phyloP scores from a whole-genome alignment of 1,284 basidiomycete species.

The Leccinum pallidistipes region DNA sequence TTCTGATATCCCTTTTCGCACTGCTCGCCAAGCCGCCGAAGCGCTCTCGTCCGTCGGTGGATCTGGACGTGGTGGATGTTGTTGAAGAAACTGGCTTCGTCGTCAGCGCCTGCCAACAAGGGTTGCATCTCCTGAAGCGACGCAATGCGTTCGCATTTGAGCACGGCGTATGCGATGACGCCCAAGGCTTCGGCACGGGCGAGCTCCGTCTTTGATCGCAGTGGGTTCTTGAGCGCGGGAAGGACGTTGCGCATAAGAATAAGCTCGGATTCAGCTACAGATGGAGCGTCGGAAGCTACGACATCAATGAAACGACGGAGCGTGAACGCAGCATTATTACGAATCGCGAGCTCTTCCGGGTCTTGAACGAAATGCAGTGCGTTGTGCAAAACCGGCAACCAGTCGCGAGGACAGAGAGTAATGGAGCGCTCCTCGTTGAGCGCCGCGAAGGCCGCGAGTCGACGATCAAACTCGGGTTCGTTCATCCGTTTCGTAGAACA shows the following conservation, averaged over 20 bases:
- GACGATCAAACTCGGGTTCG: conserved; percentile 92
- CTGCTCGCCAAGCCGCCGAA: conserved; percentile 83
- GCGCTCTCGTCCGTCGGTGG: conserved; percentile 87
- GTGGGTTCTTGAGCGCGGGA: conserved; percentile 80
- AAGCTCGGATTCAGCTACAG: conserved; percentile 38
- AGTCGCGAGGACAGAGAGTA: conserved; percentile 58
- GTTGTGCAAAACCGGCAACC: conserved; percentile 87
- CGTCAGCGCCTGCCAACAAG: conserved; percentile 87
- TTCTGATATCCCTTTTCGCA: conserved; percentile 67
- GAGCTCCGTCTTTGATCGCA: conserved; percentile 83
- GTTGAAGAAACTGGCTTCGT: conserved; percentile 96
- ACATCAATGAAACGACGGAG: conserved; percentile 80
- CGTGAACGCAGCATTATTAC: conserved; percentile 78
- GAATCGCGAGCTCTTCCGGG: conserved; percentile 84
- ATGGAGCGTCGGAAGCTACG: conserved; percentile 29
- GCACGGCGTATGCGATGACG: conserved; percentile 79
- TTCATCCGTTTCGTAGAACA: conserved; percentile 83
- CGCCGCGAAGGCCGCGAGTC: conserved; percentile 74
- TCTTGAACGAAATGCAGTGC: conserved; percentile 89
- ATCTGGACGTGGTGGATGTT: conserved; percentile 95
- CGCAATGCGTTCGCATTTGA: conserved; percentile 59
- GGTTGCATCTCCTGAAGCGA: conserved; percentile 78
- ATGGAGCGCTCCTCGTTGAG: conserved; percentile 68
- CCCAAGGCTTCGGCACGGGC: conserved; percentile 87
- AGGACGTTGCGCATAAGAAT: conserved; percentile 71